Percentiles rank a stretch among this genome's conserved stretches.
Conservation (phyloP, 1,284 basidiomycete species). For the Ganoderma leucocontextum region DNA sequence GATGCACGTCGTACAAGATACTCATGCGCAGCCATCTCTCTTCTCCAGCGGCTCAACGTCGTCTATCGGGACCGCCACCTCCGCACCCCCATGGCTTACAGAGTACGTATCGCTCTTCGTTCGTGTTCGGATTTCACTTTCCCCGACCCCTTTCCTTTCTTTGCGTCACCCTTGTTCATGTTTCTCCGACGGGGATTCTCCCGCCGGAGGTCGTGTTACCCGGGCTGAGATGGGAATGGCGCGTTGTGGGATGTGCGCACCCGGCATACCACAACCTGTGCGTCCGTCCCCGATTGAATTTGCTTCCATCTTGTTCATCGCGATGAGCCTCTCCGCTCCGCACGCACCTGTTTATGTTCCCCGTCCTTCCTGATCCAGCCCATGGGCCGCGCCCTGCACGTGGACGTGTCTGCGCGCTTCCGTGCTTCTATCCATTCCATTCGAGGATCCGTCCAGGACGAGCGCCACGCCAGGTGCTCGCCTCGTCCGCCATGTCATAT, state of each 20-base stretch:
- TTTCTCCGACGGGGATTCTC: conserved; percentile 7
- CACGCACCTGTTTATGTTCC: background rate
- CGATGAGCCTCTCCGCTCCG: too few species aligned
- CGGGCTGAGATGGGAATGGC: background rate
- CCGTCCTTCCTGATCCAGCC: background rate
- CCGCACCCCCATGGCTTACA: conserved; percentile 28
- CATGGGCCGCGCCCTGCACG: background rate
- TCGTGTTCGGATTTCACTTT: background rate
- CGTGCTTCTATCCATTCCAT: background rate
- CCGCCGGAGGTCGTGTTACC: background rate
- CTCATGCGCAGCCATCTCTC: conserved; percentile 1
- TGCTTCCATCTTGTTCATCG: background rate
- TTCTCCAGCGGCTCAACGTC: conserved; percentile 10
- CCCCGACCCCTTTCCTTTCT: background rate
- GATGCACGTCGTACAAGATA: background rate
- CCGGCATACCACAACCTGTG: background rate
- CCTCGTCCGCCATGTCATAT: background rate
- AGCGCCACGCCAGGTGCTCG: conserved; percentile 1
- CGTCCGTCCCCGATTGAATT: background rate
- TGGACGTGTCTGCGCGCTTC: background rate
- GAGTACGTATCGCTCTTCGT: conserved; percentile 21
- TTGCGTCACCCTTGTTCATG: background rate
- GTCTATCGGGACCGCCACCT: conserved; percentile 21
- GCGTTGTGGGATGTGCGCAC: background rate
- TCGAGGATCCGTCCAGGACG: background rate